Base-by-base conservation (phyloP, 202 grass and related monocot genomes). In the Eragrostis tef region DNA sequence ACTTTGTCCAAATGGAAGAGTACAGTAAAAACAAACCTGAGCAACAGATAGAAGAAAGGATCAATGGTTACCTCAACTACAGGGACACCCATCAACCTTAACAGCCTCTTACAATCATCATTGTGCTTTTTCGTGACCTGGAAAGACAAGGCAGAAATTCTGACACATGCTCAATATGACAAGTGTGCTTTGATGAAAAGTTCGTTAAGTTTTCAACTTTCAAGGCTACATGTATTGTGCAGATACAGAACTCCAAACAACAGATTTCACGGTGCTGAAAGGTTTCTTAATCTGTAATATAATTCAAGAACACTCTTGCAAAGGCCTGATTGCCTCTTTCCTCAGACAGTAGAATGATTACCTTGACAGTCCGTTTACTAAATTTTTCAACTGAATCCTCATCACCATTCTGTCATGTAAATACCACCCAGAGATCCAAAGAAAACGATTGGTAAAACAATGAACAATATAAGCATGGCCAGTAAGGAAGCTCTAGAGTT, bases 361-460 rank as follows among this genome's bases (percentile, higher is more conserved):
- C 92, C 90, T 88, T 93, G 6, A 98, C 90, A 48, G 92, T 95
- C 76, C 90, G 93, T 91, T 98, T 95, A 89, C 92, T 95, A 76
- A 91, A 87, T 52, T 95, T 98, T 83, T 95, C 96, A 85, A 93
- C 64, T 48, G 83, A 88, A 20, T 91, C 88, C 22, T 85, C 80
- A 80, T 98, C 88, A 66, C 90, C 90, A 87, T 56, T 79, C 95
- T 98, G 79, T 58, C 82, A 83, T 71, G 31, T 73, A 87, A 79
- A 70, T 79, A 34, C 60, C 39, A 67, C 43, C 75, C 31, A 90
- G 70, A 85, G 39, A 70, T 65, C 68, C 21, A 69, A 34, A 71
- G 84, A 63, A 42, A 85, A 51, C 0, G 26, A 6, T 52, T 29
- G 11, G 62, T 3, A 66, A 34, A 67, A 74, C 26, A 76, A 46